Base-by-base conservation (phyloP, 257 asterid species). In the Penstemon barbatus region DNA sequence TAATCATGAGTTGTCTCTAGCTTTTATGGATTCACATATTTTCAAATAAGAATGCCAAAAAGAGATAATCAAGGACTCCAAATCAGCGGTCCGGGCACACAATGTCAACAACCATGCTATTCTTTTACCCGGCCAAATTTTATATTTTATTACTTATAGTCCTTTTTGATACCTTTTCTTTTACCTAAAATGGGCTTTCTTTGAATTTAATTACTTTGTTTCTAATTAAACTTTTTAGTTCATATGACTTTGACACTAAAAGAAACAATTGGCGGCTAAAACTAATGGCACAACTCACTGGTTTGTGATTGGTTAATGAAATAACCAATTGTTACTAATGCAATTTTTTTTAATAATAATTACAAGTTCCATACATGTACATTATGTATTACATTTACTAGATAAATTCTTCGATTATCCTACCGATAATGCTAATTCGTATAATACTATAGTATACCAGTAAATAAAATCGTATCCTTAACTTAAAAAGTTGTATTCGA, bases 211-310 rank as follows among this genome's bases (percentile, higher is more conserved):
- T 37, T 40, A 19, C 37, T 68, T 45, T 60, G 57, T 25, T 64
- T 51, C 61, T 53, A 64, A 62, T 40, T 25, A 5, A 12, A 44
- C 18, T n/a, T 25, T 2, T 25, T 25, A 18, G 53, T 42, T 33
- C 65, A 44, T 63, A 36, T 42, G 78, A 63, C 54, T 69, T 58
- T 1, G 74, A 77, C 78, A 71, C 63, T 25, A 72, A 63, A 44
- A 37, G 63, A 79, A 74, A 71, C 83, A 66, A 52, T 15, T 72
- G 78, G 80, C 83, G 55, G 19, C 78, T 25, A 25, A 25, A 68
- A 71, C 85, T 68, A 68, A 54, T 74, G 77, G 85, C 83, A 74
- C 68, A 60, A 75, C 76, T 68, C 80, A 65, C 69, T 45, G 79
- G 75, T 75, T 77, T 56, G 57, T 1, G 15, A 58, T 65, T 53